phyloP scores from a whole-genome alignment of 768 basidiomycete genomes.

The Lyophyllum atratum region DNA sequence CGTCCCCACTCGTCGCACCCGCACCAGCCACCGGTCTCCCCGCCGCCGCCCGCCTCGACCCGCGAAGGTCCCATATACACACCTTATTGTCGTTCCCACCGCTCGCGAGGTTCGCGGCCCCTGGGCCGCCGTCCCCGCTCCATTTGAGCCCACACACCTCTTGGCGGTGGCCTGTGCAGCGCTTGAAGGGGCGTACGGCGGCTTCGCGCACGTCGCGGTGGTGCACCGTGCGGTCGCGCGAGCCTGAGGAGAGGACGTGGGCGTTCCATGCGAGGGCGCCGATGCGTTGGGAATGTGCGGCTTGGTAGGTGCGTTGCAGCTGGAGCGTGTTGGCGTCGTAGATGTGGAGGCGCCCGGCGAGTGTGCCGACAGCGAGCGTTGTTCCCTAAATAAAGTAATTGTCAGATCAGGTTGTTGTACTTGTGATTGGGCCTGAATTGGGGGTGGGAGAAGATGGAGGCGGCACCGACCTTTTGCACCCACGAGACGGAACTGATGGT shows the following conservation, averaged over 20 bases:
- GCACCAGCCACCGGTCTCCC: constrained; percentile 24
- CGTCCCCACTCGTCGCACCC: constrained; percentile 21
- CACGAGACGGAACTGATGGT: constrained; percentile 88
- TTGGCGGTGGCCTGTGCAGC: constrained; percentile 78
- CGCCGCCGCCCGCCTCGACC: constrained; percentile 30
- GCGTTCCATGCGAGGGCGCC: constrained; percentile 95
- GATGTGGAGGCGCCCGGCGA: constrained; percentile 87
- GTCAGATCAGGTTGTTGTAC: neutral
- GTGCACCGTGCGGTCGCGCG: constrained; percentile 86
- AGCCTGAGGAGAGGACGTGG: constrained; percentile 85
- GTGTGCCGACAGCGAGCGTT: constrained; percentile 90
- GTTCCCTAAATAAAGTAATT: constrained; percentile 53
- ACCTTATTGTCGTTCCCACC: constrained; percentile 99
- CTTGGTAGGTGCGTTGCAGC: constrained; percentile 77
- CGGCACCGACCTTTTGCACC: constrained; percentile 66
- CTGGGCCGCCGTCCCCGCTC: constrained; percentile 56
- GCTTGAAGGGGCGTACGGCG: constrained; percentile 63
- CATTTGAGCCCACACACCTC: constrained; percentile 97
- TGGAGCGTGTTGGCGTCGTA: constrained; percentile 86
- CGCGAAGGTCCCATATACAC: constrained; percentile 92
- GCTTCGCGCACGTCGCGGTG: constrained; percentile 90
- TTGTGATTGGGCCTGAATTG: neutral
- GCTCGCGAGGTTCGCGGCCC: constrained; percentile 70
- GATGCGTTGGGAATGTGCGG: constrained; percentile 86
- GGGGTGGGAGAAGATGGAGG: too few relatives aligned